These are phyloP conservation scores for Claviceps digitariae DNA, from an alignment of 2,329 filamentous ascomycete genomes.

Conservation along the genomic window DNA sequence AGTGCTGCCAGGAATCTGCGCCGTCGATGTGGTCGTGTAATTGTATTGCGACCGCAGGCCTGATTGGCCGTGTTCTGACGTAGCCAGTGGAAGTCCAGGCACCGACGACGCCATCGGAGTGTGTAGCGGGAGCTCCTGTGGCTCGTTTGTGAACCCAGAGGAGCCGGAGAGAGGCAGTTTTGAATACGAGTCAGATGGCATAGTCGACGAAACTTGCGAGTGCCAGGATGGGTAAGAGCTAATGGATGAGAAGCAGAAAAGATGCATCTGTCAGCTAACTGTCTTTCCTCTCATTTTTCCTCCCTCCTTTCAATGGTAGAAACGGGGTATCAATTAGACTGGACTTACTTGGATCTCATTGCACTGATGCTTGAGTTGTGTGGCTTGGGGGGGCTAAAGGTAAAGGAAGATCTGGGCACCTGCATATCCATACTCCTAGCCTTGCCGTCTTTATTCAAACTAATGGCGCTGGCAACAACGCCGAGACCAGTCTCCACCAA, in stretches of 20 bases:
- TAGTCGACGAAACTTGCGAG: slow-evolving; percentile 35
- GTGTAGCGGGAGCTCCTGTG: slow-evolving; percentile 39
- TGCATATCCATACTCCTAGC: slow-evolving; percentile 38
- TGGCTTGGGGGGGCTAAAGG: slow-evolving; percentile 43
- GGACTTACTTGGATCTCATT: slow-evolving; percentile 45
- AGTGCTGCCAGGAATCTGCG: slow-evolving; percentile 32
- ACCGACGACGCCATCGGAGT: slow-evolving; percentile 39
- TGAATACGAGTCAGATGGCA: slow-evolving; percentile 37
- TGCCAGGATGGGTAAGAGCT: slow-evolving; percentile 48
- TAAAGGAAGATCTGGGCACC: slow-evolving; percentile 42
- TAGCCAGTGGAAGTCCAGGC: slow-evolving; percentile 35
- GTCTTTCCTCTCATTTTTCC: slow-evolving; percentile 9
- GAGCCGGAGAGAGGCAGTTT: slow-evolving; percentile 38
- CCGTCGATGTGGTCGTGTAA: slow-evolving; percentile 37
- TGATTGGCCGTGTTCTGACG: slow-evolving; percentile 32
- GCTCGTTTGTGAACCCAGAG: slow-evolving; percentile 34
- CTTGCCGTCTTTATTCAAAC: slow-evolving; percentile 41
- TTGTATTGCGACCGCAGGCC: slow-evolving; percentile 41
- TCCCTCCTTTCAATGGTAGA: slow-evolving; percentile 8
- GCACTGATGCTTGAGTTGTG: slow-evolving; percentile 36
- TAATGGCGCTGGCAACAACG: slow-evolving; percentile 43
- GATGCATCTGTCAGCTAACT: not conserved
- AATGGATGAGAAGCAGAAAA: slow-evolving; percentile 34
- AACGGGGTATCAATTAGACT: no score
- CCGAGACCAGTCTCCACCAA: slow-evolving; percentile 49